Percentiles rank a stretch among this genome's conserved stretches.
These are phyloP conservation scores for Ophiocordyceps sinensis DNA, from an alignment of 2,329 filamentous ascomycete species.

Conservation along the genomic window DNA sequence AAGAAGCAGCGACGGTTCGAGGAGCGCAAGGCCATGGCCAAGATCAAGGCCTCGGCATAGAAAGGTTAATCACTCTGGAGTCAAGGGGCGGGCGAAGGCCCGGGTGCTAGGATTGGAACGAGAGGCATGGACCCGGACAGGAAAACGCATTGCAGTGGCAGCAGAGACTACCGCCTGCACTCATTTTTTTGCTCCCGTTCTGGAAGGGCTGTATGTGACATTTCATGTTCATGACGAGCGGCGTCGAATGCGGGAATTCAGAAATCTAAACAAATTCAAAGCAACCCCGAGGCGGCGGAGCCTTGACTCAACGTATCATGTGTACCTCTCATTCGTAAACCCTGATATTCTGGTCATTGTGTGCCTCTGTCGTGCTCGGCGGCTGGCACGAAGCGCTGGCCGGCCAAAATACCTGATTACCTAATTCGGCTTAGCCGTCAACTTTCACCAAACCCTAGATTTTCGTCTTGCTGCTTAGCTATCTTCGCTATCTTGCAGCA, in stretches of 20 bases:
- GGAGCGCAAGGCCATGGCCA: conserved; percentile 90
- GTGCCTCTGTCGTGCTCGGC: neutral
- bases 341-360: neutral
- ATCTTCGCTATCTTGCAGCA: conserved; percentile 18
- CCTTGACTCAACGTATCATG: neutral
- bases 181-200: conserved; percentile 40
- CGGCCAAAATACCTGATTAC: conserved; percentile 16
- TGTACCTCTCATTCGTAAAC: neutral
- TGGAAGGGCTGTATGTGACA: conserved; percentile 53
- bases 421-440: conserved; percentile 24
- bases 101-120: conserved; percentile 22
- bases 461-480: conserved; percentile 19
- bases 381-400: neutral
- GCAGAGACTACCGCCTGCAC: conserved; percentile 43
- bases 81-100: conserved; percentile 13
- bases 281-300: conserved; percentile 8
- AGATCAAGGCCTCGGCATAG: conserved; percentile 75
- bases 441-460: conserved; percentile 30
- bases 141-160: conserved; percentile 19
- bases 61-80: conserved; percentile 20
- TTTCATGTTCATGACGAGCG: conserved; percentile 43
- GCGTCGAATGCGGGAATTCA: conserved; percentile 51
- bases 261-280: conserved; percentile 28
- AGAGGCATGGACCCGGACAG: conserved; percentile 20
- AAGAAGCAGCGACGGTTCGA: conserved; percentile 99